Conservation (phyloP, 352 stramenopile species). For the Phytopythium aichiense region DNA sequence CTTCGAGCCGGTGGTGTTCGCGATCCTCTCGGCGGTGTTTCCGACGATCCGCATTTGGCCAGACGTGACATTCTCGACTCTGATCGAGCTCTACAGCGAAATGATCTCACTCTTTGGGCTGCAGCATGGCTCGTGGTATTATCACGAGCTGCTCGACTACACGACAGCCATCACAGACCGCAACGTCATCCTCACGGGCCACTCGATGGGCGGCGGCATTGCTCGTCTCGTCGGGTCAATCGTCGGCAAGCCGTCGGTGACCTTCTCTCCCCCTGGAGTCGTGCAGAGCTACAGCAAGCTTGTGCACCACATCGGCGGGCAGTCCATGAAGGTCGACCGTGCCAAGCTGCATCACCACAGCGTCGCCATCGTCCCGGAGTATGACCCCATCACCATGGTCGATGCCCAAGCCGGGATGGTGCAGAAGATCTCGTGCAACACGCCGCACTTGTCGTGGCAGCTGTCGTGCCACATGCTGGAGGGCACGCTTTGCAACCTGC, state of each 20-base stretch:
- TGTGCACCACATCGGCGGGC: constrained; percentile 74
- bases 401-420: constrained; percentile 86
- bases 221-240: constrained; percentile 81
- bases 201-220: constrained; percentile 88
- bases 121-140: constrained; percentile 85
- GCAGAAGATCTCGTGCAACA: constrained; percentile 88
- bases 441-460: constrained; percentile 84
- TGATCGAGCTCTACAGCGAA: constrained; percentile 86
- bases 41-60: constrained; percentile 91
- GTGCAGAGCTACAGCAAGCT: constrained; percentile 90
- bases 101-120: constrained; percentile 86
- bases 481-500: constrained; percentile 79
- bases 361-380: constrained; percentile 85
- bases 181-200: constrained; percentile 81
- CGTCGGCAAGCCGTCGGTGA: constrained; percentile 70
- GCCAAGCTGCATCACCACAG: constrained; percentile 76
- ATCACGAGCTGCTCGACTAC: constrained; percentile 83
- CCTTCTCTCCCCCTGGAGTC: constrained; percentile 81
- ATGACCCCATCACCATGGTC: constrained; percentile 88
- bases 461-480: constrained; percentile 91
- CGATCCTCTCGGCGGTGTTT: constrained; percentile 85
- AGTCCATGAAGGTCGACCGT: constrained; percentile 66
- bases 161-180: constrained; percentile 73
- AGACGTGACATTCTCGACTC: constrained; percentile 82
- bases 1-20: constrained; percentile 87